Conservation (phyloP, 2,329 filamentous ascomycete species). For the Leptoxyphium fumago region DNA sequence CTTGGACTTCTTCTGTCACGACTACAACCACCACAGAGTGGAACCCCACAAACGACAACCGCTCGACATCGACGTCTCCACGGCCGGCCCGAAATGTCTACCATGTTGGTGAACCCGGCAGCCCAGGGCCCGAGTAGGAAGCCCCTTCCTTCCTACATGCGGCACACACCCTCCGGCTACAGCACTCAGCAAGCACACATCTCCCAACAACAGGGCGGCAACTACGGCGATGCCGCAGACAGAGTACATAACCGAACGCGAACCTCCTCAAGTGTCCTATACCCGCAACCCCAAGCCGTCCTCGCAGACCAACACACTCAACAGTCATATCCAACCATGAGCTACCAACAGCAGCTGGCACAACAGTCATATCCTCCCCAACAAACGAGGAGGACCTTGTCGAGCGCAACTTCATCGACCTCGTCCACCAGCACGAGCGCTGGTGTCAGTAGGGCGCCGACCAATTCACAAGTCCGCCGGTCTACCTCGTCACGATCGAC, state of each 20-base stretch:
- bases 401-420: conserved; percentile 56
- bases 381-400: conserved; percentile 41
- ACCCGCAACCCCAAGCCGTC: not conserved
- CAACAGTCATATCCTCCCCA: not conserved
- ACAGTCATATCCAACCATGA: not conserved
- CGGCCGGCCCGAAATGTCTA: conserved; percentile 2
- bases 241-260: not conserved
- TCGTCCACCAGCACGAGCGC: conserved; percentile 39
- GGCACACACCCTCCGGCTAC: not conserved
- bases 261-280: not conserved
- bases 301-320: not conserved
- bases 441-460: conserved; percentile 33
- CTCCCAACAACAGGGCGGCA: not conserved
- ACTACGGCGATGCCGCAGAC: not conserved
- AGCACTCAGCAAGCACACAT: not conserved
- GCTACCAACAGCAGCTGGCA: not conserved
- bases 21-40: no score
- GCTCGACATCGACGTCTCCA: no score
- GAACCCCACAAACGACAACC: no score
- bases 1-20: no score
- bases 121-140: conserved; percentile 6
- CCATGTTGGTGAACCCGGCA: conserved; percentile 5
- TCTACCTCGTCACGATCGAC: conserved; percentile 67
- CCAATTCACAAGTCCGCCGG: conserved; percentile 37
- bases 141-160: conserved; percentile 4